Evolutionary conservation across 306 rosid genomes (phyloP).

Genomic region (Medicago lupulina): DNA sequence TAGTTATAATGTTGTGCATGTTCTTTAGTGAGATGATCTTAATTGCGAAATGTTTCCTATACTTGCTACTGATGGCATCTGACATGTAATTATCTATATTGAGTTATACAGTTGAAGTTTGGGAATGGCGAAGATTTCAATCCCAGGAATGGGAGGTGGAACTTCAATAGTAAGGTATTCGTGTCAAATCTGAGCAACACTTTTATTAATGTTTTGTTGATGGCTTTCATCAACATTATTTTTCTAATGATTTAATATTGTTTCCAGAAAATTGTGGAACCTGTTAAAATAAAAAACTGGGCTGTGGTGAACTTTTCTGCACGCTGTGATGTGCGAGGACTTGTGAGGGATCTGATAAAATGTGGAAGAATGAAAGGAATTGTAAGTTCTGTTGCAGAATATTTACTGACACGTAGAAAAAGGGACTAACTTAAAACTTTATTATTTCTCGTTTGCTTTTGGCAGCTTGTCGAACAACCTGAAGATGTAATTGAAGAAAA

Average conservation of each 20-base stretch:
- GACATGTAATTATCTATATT: not conserved
- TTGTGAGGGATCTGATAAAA: constrained; percentile 68
- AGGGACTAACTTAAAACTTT: not conserved
- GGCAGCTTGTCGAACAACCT: constrained; percentile 62
- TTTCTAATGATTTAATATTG: not conserved
- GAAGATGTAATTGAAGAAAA: constrained; percentile 69
- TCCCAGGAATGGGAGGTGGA: constrained; percentile 94
- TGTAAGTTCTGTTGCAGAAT: constrained; percentile 54
- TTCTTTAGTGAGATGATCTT: not conserved
- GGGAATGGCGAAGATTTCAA: constrained; percentile 86
- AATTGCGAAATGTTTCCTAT: not conserved
- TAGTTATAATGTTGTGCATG: not conserved
- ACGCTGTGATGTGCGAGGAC: constrained; percentile 68
- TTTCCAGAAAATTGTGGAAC: constrained; percentile 70
- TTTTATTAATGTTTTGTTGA: not conserved
- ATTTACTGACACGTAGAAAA: not conserved
- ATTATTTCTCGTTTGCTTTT: not conserved
- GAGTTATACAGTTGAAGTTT: constrained; percentile 63
- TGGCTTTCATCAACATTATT: too few species aligned
- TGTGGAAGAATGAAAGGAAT: constrained; percentile 81
- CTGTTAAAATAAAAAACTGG: constrained; percentile 68
- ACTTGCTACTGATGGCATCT: not conserved
- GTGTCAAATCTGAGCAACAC: not conserved
- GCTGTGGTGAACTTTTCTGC: constrained; percentile 89
- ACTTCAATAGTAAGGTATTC: constrained; percentile 82